These are phyloP conservation scores for Cercospora zeae-maydis DNA, from an alignment of 2,329 filamentous ascomycete species.

Conservation along the genomic window DNA sequence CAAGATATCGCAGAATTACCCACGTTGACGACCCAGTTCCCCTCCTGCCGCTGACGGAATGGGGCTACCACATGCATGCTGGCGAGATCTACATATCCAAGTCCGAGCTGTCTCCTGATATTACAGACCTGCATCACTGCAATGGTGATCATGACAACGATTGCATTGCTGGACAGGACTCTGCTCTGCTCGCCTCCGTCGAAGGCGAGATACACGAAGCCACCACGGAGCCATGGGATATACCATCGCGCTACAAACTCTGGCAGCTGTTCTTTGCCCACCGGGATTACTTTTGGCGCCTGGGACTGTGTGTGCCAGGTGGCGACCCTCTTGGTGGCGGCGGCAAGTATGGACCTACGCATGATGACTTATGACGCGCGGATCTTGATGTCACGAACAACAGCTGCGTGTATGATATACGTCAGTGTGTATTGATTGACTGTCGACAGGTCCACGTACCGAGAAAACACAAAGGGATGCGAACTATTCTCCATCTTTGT, in stretches of 20 bases:
- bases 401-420: background rate
- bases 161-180: conserved; percentile 65
- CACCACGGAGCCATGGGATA: conserved; percentile 32
- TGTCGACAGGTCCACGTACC: background rate
- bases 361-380: conserved; percentile 29
- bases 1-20: conserved; percentile 71
- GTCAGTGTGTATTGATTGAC: background rate
- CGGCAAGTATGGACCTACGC: conserved; percentile 21
- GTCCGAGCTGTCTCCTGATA: conserved; percentile 61
- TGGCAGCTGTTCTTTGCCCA: conserved; percentile 94
- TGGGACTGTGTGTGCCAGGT: conserved; percentile 78
- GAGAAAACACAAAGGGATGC: background rate
- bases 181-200: conserved; percentile 31
- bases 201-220: conserved; percentile 35
- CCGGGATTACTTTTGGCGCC: conserved; percentile 91
- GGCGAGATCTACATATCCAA: conserved; percentile 86
- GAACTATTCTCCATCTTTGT: background rate
- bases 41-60: conserved; percentile 77
- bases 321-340: conserved; percentile 33
- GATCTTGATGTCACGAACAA: background rate
- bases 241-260: conserved; percentile 64
- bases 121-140: conserved; percentile 68
- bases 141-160: conserved; percentile 64
- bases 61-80: conserved; percentile 80
- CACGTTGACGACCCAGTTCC: conserved; percentile 86